phyloP scores from a whole-genome alignment of 192 early-diverging fungal genomes.

The Umbelopsis sp. region DNA sequence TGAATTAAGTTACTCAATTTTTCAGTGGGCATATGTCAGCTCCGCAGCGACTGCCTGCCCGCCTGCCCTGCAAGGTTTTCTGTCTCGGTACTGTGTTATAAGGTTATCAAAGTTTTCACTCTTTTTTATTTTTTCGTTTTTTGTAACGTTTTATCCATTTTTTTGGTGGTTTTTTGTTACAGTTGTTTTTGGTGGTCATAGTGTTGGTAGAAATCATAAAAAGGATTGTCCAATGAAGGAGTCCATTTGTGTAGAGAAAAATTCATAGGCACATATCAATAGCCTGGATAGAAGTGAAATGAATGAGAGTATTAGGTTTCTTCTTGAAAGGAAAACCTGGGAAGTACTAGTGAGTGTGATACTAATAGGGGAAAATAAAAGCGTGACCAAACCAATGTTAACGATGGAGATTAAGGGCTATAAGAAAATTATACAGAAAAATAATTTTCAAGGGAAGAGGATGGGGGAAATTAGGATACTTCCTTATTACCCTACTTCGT shows the following conservation, averaged over 20 bases:
- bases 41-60: background rate
- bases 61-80: no score
- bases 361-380: background rate
- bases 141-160: slow-evolving; percentile 21
- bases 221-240: slow-evolving; percentile 17
- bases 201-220: slow-evolving; percentile 1
- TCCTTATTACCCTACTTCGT: slow-evolving; percentile 10
- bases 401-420: background rate
- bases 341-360: slow-evolving; percentile 14
- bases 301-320: background rate
- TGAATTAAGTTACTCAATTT: background rate
- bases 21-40: background rate
- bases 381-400: slow-evolving; percentile 8
- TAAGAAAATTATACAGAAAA: background rate
- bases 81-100: no score
- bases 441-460: background rate
- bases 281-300: background rate
- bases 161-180: slow-evolving; percentile 17
- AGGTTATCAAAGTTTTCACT: background rate
- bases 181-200: slow-evolving; percentile 20
- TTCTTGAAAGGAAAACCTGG: background rate
- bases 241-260: background rate
- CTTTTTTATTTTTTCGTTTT: background rate
- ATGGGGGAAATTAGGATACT: background rate
- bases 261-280: background rate